Base-by-base conservation (phyloP, 768 basidiomycete genomes). In the Phylloporus arenicola region DNA sequence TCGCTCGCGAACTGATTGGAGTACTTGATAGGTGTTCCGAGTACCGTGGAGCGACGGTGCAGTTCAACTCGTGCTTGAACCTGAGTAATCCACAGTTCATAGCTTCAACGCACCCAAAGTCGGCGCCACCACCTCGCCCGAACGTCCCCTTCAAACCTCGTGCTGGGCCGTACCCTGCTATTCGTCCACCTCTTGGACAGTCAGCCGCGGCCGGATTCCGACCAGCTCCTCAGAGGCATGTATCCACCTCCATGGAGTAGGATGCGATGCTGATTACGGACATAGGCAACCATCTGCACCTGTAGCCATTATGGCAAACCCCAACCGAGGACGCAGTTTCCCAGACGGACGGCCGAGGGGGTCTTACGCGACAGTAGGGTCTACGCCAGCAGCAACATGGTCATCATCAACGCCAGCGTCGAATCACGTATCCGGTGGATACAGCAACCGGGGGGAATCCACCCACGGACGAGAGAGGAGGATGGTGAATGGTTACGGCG, bases 11-110 rank as follows among this genome's bases (percentile, higher is more conserved):
- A 2, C 22, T 17, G 12, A 7, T n/a, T 10, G 10, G n/a, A 19
- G 3, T 11, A 16, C 17, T 45, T 31, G 39, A 24, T 55, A 92
- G 92, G 55, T 96, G 94, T 68, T 92, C 92, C 0, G 80, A 84
- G 53, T 97, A 96, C 65, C 88, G 94, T 16, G 96, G 96, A 30
- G 87, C 86, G 27, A 87, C 86, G 0, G 86, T 95, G 33, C 80
- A 88, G 25, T 92, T 93, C 65, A 83, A 86, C 51, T 80, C 89
- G 1, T 92, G 94, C 62, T 72, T 99, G 52, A 99, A 99, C 68
- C 66, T 99, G 57, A 87, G 84, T 19, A 74, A 84, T 57, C 86
- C 82, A 3, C 95, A 98, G 66, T 96, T 89, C 65, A 76, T 88
- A 16, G 83, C 85, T 14, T 81, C 86, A 0, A 90, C 84, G 6